phyloP scores from a whole-genome alignment of 2,329 filamentous ascomycete genomes.

The Phyllosticta paracitricarpa region DNA sequence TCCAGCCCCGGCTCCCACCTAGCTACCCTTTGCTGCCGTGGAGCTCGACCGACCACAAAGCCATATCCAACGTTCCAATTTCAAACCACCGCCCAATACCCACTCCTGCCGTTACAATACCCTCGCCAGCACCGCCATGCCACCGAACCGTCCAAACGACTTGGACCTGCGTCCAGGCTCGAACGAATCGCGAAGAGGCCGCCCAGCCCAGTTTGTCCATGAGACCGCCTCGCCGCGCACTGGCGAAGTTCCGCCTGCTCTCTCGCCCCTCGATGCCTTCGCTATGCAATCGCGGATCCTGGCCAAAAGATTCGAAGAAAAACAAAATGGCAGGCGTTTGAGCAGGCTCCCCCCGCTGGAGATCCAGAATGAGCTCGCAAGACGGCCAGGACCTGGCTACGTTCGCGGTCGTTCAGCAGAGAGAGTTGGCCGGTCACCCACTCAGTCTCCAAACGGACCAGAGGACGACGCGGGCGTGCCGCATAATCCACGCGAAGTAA shows the following conservation, averaged over 20 bases:
- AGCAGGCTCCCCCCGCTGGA: conserved; percentile 78
- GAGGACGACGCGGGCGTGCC: conserved; percentile 16
- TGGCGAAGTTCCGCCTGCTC: conserved; percentile 66
- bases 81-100: neutral
- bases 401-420: conserved; percentile 60
- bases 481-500: conserved; percentile 17
- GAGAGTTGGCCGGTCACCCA: conserved; percentile 37
- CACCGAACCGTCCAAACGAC: conserved; percentile 20
- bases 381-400: conserved; percentile 65
- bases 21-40: neutral
- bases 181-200: conserved; percentile 14
- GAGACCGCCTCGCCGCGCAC: conserved; percentile 39
- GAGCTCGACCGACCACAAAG: neutral
- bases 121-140: neutral
- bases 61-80: neutral
- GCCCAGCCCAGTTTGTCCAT: conserved; percentile 24
- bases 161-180: conserved; percentile 22
- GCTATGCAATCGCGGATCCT: conserved; percentile 83
- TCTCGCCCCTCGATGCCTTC: conserved; percentile 92
- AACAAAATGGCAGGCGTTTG: conserved; percentile 62
- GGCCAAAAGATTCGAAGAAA: conserved; percentile 71
- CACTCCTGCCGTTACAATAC: conserved; percentile 12
- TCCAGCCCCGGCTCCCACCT: conserved; percentile 7
- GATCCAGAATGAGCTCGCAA: conserved; percentile 67
- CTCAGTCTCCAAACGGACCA: conserved; percentile 4